A percentile compares a stretch with the other conserved stretches of the same genome.
These are phyloP conservation scores for Saxophila tyrrhenica DNA, from an alignment of 495 filamentous ascomycete genomes.

Conservation along the genomic window DNA sequence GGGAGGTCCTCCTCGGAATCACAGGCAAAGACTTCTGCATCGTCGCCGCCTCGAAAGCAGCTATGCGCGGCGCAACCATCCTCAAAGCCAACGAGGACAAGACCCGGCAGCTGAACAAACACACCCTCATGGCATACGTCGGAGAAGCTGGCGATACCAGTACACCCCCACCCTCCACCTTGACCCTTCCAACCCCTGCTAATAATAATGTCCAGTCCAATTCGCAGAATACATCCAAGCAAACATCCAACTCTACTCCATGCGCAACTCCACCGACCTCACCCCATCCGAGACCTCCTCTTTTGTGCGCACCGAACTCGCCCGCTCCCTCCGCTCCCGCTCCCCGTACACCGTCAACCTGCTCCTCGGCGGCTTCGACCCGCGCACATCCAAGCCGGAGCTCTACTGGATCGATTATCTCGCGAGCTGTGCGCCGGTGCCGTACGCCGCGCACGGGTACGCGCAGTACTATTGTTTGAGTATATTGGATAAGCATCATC, in stretches of 20 bases:
- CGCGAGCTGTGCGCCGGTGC: conserved; percentile 72
- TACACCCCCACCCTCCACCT: conserved; percentile 31
- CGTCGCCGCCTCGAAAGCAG: conserved; percentile 92
- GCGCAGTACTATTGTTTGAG: conserved; percentile 97
- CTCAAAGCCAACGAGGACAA: conserved; percentile 96
- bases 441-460: conserved; percentile 96
- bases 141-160: conserved; percentile 95
- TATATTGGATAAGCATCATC: conserved; percentile 94
- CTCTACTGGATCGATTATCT: conserved; percentile 98
- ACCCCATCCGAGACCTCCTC: conserved; percentile 75
- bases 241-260: conserved; percentile 93
- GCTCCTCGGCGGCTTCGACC: conserved; percentile 82
- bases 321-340: conserved; percentile 75
- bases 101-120: conserved; percentile 76
- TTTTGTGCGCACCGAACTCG: conserved; percentile 89
- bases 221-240: conserved; percentile 99
- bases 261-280: conserved; percentile 90
- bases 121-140: conserved; percentile 92
- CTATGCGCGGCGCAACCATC: conserved; percentile 92
- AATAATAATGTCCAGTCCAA: conserved; percentile 57
- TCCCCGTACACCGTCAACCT: conserved; percentile 95
- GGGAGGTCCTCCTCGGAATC: conserved; percentile 97
- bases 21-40: conserved; percentile 98
- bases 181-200: conserved; percentile 2
- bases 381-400: conserved; percentile 66